These are phyloP conservation scores for Fusarium veterinarium DNA, from an alignment of 2,329 filamentous ascomycete species.

Conservation along the genomic window DNA sequence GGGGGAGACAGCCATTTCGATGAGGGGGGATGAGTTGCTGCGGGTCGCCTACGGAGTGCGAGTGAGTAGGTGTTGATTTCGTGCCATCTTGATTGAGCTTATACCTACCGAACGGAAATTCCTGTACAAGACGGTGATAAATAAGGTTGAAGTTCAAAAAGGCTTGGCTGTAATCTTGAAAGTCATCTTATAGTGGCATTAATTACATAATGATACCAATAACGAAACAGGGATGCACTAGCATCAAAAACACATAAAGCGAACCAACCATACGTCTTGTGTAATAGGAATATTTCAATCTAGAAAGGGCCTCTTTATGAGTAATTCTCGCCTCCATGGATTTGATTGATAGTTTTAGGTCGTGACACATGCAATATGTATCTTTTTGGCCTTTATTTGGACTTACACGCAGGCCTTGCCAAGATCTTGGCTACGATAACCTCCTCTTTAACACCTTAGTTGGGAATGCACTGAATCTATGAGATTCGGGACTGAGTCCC, in stretches of 20 bases:
- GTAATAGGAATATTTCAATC: fast-evolving
- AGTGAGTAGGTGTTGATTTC: fast-evolving
- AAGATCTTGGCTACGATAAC: no score
- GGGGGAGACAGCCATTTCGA: not conserved
- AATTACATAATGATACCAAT: not conserved
- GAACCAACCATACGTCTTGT: fast-evolving
- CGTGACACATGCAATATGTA: no score
- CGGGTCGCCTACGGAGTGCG: fast-evolving
- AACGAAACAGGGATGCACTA: fast-evolving
- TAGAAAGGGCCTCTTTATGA: not conserved
- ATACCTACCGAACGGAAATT: fast-evolving
- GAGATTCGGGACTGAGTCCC: no score
- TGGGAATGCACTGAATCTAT: no score
- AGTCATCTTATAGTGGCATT: not conserved
- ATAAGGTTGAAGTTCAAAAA: not conserved
- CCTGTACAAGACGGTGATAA: not conserved
- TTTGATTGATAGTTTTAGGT: no score
- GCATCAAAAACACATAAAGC: fast-evolving
- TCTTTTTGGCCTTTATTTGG: no score
- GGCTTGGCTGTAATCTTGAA: not conserved
- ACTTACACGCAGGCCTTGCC: no score
- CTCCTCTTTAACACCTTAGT: no score
- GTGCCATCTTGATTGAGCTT: fast-evolving
- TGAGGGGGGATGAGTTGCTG: fast-evolving
- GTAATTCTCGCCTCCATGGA: no score